Conservation (phyloP, 202 grass and related monocot genomes). For the Panicum hallii region DNA sequence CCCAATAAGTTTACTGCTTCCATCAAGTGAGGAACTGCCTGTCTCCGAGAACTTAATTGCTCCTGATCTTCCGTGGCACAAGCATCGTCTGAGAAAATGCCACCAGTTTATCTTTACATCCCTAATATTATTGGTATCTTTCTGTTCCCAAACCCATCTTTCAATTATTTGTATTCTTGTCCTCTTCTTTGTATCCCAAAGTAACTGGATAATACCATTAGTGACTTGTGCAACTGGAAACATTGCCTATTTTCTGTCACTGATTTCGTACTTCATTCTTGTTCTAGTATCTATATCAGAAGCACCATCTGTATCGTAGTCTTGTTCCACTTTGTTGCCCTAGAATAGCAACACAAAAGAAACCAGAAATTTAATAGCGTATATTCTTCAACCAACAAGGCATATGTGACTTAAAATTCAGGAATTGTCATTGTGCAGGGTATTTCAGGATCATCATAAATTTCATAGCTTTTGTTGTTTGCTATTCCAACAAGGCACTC, state of each 20-base stretch:
- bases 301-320: slow-evolving; percentile 12
- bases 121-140: slow-evolving; percentile 80
- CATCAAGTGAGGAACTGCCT: slow-evolving; percentile 9
- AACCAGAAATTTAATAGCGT: slow-evolving; percentile 8
- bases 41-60: neutral
- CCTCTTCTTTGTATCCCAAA: neutral
- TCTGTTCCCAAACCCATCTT: slow-evolving; percentile 5
- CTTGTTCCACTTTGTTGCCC: neutral
- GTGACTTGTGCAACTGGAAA: neutral
- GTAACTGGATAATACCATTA: neutral
- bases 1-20: neutral
- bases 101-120: slow-evolving; percentile 89
- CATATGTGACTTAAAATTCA: slow-evolving; percentile 15
- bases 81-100: slow-evolving; percentile 28
- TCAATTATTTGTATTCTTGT: neutral
- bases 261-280: neutral
- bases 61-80: slow-evolving; percentile 50
- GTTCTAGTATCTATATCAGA: neutral
- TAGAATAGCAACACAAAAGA: neutral
- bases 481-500: slow-evolving; percentile 70
- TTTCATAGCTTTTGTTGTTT: slow-evolving; percentile 79
- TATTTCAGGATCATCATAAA: slow-evolving; percentile 96
- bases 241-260: slow-evolving; percentile 3
- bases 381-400: neutral
- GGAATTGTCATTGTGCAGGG: slow-evolving; percentile 54